Evolutionary conservation across 345 rosid species (phyloP).

Genomic region (Rhizophora mangle): DNA sequence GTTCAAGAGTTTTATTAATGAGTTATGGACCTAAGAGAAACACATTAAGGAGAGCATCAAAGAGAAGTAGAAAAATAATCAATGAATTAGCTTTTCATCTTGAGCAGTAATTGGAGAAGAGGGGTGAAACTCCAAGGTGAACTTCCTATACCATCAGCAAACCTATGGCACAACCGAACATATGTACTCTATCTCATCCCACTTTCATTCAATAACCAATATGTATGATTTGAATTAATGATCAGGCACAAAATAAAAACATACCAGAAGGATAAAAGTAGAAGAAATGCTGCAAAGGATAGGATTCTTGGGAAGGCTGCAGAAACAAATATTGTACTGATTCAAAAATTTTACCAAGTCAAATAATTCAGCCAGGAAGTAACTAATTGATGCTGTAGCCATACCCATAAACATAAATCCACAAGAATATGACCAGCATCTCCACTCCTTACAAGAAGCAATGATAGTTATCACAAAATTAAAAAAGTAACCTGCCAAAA

Average conservation of each 20-base stretch:
- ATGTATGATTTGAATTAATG: no score
- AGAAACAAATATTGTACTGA: constrained; percentile 14
- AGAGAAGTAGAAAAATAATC: no score
- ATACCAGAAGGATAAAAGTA: constrained; percentile 69
- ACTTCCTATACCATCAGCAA: no score
- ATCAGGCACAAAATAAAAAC: constrained; percentile 2
- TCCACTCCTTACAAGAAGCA: constrained; percentile 53
- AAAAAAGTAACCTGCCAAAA: constrained; percentile 48
- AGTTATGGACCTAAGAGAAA: no score
- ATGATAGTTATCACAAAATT: constrained; percentile 44
- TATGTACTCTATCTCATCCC: no score
- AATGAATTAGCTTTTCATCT: background rate
- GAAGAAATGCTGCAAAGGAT: constrained; percentile 56
- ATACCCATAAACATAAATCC: constrained; percentile 69
- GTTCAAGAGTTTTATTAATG: no score
- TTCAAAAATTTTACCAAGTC: constrained; percentile 15
- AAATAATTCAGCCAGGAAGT: background rate
- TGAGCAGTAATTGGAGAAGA: background rate
- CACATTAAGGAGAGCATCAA: no score
- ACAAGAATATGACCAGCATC: constrained; percentile 55
- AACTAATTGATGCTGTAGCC: constrained; percentile 10
- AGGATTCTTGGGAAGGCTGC: constrained; percentile 64
- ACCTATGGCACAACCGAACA: no score
- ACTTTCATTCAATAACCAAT: no score
- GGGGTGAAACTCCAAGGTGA: background rate